Percentiles rank a stretch among this genome's conserved stretches.
Evolutionary conservation across 768 basidiomycete genomes (phyloP).

Genomic region (Mycena metata): DNA sequence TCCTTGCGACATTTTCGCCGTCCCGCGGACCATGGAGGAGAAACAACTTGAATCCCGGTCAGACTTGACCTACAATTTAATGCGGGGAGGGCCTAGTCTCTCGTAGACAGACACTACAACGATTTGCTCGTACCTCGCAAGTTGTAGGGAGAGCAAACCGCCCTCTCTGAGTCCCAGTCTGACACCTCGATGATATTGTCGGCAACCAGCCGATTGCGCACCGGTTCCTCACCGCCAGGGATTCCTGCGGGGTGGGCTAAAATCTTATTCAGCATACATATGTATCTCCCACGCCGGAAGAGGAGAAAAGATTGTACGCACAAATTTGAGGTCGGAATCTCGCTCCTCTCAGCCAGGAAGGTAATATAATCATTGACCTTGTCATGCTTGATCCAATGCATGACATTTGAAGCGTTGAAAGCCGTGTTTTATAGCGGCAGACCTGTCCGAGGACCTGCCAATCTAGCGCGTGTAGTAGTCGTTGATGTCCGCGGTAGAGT

Average conservation of each 20-base stretch:
- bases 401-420: neutral
- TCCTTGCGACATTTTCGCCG: neutral
- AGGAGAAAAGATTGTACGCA: no score
- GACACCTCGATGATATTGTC: neutral
- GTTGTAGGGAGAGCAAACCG: no score
- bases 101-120: no score
- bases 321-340: no score
- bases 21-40: neutral
- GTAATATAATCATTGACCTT: conserved; percentile 11
- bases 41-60: neutral
- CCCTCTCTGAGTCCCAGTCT: neutral
- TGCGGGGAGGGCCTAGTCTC: no score
- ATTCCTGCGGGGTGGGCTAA: no score
- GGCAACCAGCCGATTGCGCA: neutral
- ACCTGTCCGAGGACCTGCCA: conserved; percentile 7
- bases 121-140: no score
- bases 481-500: neutral
- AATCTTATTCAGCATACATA: no score
- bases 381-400: conserved; percentile 2
- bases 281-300: no score
- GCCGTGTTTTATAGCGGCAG: conserved; percentile 3
- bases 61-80: neutral
- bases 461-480: conserved; percentile 11
- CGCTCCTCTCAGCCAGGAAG: no score
- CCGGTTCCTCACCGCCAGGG: neutral